A percentile compares a stretch with the other conserved stretches of the same genome.
Evolutionary conservation across 1,139 yeast genomes (phyloP).

Genomic region (Suhomyces choctaworum): DNA sequence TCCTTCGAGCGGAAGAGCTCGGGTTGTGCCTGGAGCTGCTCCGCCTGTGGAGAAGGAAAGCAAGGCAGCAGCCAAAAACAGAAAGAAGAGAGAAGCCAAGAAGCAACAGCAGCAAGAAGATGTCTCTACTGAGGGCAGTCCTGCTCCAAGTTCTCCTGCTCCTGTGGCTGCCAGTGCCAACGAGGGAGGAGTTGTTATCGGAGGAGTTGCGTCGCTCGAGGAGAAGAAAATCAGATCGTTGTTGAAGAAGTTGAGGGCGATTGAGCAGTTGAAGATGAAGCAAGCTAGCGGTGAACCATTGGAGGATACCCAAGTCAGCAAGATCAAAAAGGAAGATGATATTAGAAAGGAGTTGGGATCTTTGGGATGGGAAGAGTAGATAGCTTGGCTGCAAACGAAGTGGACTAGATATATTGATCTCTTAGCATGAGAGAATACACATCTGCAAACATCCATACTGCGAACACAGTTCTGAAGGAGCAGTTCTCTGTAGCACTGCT

Average conservation of each 20-base stretch:
- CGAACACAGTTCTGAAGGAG: too few species aligned
- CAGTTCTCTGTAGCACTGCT: too few species aligned
- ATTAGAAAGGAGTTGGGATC: conserved; percentile 70
- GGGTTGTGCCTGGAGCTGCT: conserved; percentile 46
- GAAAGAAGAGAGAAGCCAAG: conserved; percentile 76
- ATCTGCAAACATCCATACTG: too few species aligned
- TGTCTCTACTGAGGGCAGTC: conserved; percentile 17
- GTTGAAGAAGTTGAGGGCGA: conserved; percentile 90
- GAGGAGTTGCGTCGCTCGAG: conserved; percentile 69
- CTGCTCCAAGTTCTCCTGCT: conserved; percentile 14
- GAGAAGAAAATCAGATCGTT: conserved; percentile 91
- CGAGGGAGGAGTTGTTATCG: conserved; percentile 44
- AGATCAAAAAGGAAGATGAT: conserved; percentile 81
- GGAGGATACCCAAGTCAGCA: conserved; percentile 90
- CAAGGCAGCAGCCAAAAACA: conserved; percentile 70
- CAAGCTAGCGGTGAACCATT: conserved; percentile 81
- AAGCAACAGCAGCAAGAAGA: conserved; percentile 37
- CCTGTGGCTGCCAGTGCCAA: conserved; percentile 15
- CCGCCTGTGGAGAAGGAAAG: conserved; percentile 47
- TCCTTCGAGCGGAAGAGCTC: conserved; percentile 27
- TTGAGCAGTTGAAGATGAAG: conserved; percentile 82
- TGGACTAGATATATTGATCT: too few species aligned
- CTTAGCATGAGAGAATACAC: too few species aligned
- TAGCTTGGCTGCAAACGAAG: too few species aligned
- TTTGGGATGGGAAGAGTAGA: conserved; percentile 63